Evolutionary conservation across 768 basidiomycete genomes (phyloP).

Genomic region (Macrolepiota fuliginosa): DNA sequence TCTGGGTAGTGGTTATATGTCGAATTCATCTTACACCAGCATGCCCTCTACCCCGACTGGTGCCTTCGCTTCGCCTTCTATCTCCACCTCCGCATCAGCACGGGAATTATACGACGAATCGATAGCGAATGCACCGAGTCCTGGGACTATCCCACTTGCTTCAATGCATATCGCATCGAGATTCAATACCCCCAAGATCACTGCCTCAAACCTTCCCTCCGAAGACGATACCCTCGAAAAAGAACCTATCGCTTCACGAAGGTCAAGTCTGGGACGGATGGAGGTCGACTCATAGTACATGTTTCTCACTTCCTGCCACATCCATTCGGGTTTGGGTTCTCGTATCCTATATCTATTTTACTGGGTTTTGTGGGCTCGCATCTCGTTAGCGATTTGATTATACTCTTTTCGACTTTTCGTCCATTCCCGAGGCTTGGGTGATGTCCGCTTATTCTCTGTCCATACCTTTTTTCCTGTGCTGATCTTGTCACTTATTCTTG

Average conservation of each 20-base stretch:
- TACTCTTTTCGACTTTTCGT: not conserved
- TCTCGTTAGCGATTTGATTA: not conserved
- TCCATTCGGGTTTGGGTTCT: not conserved
- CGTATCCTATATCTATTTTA: not conserved
- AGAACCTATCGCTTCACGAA: not conserved
- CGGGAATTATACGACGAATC: constrained; percentile 7
- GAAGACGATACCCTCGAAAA: constrained; percentile 16
- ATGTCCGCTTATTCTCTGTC: not conserved
- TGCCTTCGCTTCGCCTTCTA: constrained; percentile 20
- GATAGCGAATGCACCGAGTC: constrained; percentile 21
- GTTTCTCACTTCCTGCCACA: not conserved
- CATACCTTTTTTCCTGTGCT: not conserved
- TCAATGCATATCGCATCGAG: constrained; percentile 28
- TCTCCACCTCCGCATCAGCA: not conserved
- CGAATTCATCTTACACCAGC: constrained; percentile 18
- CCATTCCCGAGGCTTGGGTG: not conserved
- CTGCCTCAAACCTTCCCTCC: constrained; percentile 18
- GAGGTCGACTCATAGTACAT: not conserved
- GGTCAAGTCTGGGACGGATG: not conserved
- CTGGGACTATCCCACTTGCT: constrained; percentile 24
- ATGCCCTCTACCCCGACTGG: constrained; percentile 33
- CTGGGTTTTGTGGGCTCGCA: not conserved
- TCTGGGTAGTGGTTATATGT: not conserved
- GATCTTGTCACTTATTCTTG: not conserved
- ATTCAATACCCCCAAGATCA: constrained; percentile 24